Conservation (phyloP, 441 rosid genomes). For the Monsonia emarginata region DNA sequence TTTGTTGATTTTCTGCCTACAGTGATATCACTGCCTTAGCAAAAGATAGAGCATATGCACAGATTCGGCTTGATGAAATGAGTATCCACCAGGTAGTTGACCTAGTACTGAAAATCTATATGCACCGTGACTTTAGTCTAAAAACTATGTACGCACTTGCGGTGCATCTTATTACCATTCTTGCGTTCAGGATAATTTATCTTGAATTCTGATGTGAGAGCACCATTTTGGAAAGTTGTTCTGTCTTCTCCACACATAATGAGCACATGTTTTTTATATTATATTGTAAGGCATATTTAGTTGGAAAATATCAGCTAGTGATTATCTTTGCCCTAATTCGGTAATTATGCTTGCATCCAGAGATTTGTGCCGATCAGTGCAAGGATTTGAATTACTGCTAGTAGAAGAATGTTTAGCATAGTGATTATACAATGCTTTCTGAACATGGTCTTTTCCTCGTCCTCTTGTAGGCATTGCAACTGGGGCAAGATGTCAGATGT, state of each 20-base stretch:
- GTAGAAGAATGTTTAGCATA: background rate
- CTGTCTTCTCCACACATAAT: too few relatives aligned
- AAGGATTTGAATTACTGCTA: too few relatives aligned
- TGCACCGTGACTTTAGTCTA: background rate
- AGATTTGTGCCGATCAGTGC: too few relatives aligned
- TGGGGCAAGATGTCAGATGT: conserved; percentile 96
- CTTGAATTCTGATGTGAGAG: background rate
- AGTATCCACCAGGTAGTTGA: conserved; percentile 73
- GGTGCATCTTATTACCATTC: background rate
- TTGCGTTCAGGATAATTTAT: background rate
- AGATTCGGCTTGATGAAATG: conserved; percentile 79
- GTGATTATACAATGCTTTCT: background rate
- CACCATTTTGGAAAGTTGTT: background rate
- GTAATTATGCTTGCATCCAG: background rate
- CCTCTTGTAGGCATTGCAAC: conserved; percentile 69
- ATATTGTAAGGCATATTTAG: too few relatives aligned
- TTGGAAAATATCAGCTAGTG: background rate
- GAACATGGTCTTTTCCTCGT: too few relatives aligned
- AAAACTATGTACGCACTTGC: background rate
- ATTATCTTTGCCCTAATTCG: background rate
- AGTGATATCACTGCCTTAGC: conserved; percentile 98
- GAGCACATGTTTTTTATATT: too few relatives aligned
- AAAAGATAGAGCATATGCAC: conserved; percentile 84
- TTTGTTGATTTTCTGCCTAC: conserved; percentile 12
- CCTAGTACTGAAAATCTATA: background rate